These are phyloP conservation scores for Gentiana dahurica DNA, from an alignment of 257 asterid species.

Conservation along the genomic window DNA sequence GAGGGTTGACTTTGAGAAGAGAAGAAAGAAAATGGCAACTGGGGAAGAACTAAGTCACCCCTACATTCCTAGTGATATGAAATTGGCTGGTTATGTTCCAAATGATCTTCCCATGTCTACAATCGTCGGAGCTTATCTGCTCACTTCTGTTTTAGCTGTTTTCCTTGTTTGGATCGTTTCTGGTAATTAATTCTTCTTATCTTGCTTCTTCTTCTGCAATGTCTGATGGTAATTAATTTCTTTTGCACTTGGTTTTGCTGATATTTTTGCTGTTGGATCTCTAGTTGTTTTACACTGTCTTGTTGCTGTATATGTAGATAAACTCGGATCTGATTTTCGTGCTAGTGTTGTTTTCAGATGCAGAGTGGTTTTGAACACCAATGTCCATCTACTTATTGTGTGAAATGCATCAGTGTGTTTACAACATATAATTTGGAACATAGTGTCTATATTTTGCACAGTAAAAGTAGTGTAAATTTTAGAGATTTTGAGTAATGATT, in stretches of 20 bases:
- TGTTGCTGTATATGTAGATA: too few species aligned
- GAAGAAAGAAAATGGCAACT: neutral
- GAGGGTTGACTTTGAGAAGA: constrained; percentile 4
- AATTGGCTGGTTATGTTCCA: constrained; percentile 51
- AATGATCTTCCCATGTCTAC: constrained; percentile 46
- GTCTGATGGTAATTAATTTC: neutral
- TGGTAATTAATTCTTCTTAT: constrained; percentile 25
- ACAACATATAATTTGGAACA: too few species aligned
- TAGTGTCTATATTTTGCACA: too few species aligned
- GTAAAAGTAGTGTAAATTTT: too few species aligned
- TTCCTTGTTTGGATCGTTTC: constrained; percentile 71
- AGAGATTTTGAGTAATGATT: too few species aligned
- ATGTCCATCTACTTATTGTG: too few species aligned
- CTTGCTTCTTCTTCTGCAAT: neutral
- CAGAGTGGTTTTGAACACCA: too few species aligned
- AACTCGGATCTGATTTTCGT: too few species aligned
- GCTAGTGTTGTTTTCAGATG: too few species aligned
- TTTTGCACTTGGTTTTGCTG: neutral
- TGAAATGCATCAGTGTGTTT: too few species aligned
- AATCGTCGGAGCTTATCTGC: constrained; percentile 43
- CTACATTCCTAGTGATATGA: constrained; percentile 52
- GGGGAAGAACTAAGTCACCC: constrained; percentile 44
- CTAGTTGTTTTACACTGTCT: too few species aligned
- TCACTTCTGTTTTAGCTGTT: constrained; percentile 44
- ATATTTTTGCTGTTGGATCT: neutral